Percentiles rank a stretch among this genome's conserved stretches.
phyloP scores from a whole-genome alignment of 1,284 basidiomycete species.

The Cryptococcus sp. region DNA sequence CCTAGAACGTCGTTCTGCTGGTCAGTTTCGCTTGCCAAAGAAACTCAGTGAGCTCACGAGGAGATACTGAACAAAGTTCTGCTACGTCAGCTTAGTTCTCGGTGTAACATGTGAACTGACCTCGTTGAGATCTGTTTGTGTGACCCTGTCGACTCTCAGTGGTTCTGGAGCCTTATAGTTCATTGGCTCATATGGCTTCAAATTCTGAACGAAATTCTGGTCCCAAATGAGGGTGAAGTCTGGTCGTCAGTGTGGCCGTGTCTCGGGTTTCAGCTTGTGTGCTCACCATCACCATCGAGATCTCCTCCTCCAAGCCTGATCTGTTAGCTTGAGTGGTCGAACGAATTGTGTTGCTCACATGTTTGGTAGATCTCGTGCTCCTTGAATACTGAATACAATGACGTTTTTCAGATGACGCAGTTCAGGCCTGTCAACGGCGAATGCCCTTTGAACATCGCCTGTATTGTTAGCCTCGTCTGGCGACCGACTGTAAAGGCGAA shows the following conservation, averaged over 20 bases:
- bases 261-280: not conserved
- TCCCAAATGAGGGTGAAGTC: slow-evolving; percentile 49
- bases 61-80: slow-evolving; percentile 45
- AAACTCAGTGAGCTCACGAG: slow-evolving; percentile 18
- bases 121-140: slow-evolving; percentile 43
- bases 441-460: slow-evolving; percentile 41
- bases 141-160: slow-evolving; percentile 30
- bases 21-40: not conserved
- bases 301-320: slow-evolving; percentile 47
- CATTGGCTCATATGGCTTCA: slow-evolving; percentile 34
- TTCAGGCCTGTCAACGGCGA: slow-evolving; percentile 37
- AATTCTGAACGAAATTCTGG: slow-evolving; percentile 33
- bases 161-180: slow-evolving; percentile 42
- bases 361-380: slow-evolving; percentile 42
- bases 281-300: slow-evolving; percentile 43
- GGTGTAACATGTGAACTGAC: slow-evolving; percentile 19
- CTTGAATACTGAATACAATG: slow-evolving; percentile 43
- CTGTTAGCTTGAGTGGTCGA: slow-evolving; percentile 6
- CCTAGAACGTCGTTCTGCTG: slow-evolving; percentile 44
- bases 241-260: no score
- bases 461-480: slow-evolving; percentile 5
- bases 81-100: slow-evolving; percentile 2
- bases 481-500: not conserved
- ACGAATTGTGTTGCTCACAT: slow-evolving; percentile 22
- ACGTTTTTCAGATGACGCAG: slow-evolving; percentile 46